Conservation (phyloP, 371 early-diverging fungal genomes). For the Saksenaea oblongispora region DNA sequence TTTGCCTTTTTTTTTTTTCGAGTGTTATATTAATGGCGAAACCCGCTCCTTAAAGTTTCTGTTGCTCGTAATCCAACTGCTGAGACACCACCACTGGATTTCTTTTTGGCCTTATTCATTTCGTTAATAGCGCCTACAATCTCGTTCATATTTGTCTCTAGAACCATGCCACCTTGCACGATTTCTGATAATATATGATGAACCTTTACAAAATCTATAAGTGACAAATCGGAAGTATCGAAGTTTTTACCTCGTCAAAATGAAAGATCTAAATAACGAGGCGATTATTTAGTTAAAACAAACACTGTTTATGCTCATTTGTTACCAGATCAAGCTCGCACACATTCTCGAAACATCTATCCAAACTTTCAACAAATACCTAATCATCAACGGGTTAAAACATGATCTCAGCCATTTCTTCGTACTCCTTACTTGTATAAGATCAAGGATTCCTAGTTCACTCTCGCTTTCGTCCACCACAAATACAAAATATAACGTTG, state of each 20-base stretch:
- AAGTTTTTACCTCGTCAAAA: slow-evolving; percentile 61
- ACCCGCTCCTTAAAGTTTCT: slow-evolving; percentile 43
- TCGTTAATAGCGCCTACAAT: slow-evolving; percentile 66
- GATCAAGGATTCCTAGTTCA: slow-evolving; percentile 92
- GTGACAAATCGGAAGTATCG: not conserved
- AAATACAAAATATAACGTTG: slow-evolving; percentile 96
- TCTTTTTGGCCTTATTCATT: slow-evolving; percentile 52
- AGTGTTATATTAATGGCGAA: slow-evolving; percentile 31
- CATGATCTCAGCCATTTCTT: not conserved
- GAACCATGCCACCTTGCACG: slow-evolving; percentile 77
- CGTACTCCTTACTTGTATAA: slow-evolving; percentile 75
- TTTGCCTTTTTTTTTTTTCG: not conserved
- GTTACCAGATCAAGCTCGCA: slow-evolving; percentile 92
- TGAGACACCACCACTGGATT: slow-evolving; percentile 28
- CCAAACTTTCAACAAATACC: slow-evolving; percentile 96
- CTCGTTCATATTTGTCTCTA: slow-evolving; percentile 68
- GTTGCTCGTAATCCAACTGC: slow-evolving; percentile 46
- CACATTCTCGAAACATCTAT: slow-evolving; percentile 92
- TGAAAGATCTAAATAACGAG: slow-evolving; percentile 66
- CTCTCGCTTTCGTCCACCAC: slow-evolving; percentile 94
- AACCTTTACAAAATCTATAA: slow-evolving; percentile 29
- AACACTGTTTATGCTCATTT: not conserved
- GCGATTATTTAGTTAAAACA: not conserved
- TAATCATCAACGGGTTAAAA: slow-evolving; percentile 23
- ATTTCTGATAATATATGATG: slow-evolving; percentile 80